Conservation (phyloP, 345 rosid genomes). For the Camelina hispida region DNA sequence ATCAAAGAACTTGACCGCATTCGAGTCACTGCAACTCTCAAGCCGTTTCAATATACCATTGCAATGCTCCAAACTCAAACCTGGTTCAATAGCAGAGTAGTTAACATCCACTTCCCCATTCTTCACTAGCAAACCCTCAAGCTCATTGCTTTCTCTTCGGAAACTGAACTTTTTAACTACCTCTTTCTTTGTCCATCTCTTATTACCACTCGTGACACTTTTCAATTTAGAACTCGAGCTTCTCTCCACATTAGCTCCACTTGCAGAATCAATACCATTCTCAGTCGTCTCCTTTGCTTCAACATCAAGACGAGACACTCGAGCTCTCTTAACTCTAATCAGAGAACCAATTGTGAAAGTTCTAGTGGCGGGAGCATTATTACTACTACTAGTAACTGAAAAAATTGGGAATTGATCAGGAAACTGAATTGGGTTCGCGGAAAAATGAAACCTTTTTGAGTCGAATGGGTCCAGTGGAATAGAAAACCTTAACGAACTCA, state of each 20-base stretch:
- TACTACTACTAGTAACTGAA: slow-evolving; percentile 40
- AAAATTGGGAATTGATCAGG: slow-evolving; percentile 49
- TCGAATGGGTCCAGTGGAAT: slow-evolving; percentile 56
- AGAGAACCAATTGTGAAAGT: slow-evolving; percentile 44
- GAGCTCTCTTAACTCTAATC: slow-evolving; percentile 47
- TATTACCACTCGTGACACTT: slow-evolving; percentile 31
- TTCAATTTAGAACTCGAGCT: slow-evolving; percentile 36
- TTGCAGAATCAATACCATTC: slow-evolving; percentile 31
- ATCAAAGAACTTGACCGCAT: slow-evolving; percentile 65
- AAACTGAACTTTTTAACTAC: slow-evolving; percentile 43
- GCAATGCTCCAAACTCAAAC: slow-evolving; percentile 60
- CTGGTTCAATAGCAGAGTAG: slow-evolving; percentile 52
- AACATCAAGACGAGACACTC: slow-evolving; percentile 51
- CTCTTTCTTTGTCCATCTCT: slow-evolving; percentile 46
- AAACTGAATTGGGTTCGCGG: slow-evolving; percentile 48
- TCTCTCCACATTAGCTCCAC: slow-evolving; percentile 34
- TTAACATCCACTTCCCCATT: slow-evolving; percentile 60
- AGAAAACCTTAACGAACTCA: slow-evolving; percentile 63
- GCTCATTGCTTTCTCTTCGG: slow-evolving; percentile 46
- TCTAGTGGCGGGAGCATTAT: slow-evolving; percentile 38
- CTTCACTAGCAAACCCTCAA: slow-evolving; percentile 45
- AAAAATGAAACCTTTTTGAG: slow-evolving; percentile 56
- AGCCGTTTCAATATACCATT: slow-evolving; percentile 68
- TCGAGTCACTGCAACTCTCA: slow-evolving; percentile 63
- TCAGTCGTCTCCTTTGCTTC: slow-evolving; percentile 45